Base-by-base conservation (phyloP, 805 yeast species). In the Pichia manshurica region DNA sequence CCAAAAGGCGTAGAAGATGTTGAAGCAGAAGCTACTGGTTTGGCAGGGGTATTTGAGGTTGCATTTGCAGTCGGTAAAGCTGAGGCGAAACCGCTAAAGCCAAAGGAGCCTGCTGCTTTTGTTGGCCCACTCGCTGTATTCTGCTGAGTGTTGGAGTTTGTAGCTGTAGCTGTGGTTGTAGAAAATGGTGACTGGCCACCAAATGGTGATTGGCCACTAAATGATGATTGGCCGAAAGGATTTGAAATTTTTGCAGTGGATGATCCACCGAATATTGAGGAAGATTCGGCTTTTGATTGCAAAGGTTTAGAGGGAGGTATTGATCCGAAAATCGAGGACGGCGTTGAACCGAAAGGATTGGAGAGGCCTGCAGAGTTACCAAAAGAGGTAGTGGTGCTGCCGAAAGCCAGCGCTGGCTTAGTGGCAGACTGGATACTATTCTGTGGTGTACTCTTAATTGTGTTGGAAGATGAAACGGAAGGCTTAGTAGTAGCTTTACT, bases 141-240 rank as follows among this genome's bases (percentile, higher is more conserved):
- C 22, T 19, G 39, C 12, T 34, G 37, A 9, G 6, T 8, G 8
- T 16, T 17, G 7, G 6, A 15, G 8, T 34, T 34, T 17, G 12
- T 16, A 9, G 20, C 20, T n/a, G 12, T 34, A 7, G 37, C 37
- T 34, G n/a, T n/a, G n/a, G n/a, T n/a, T n/a, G n/a, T n/a, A n/a
- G n/a, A n/a, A n/a, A n/a, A n/a, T n/a, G n/a, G n/a, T n/a, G n/a
- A n/a, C n/a, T n/a, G n/a, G n/a, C n/a, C n/a, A n/a, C n/a, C n/a
- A 8, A 17, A 34, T 34, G 39, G 22, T 36, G 46, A 43, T 13
- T 16, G 33, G 31, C 46, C 56, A n/a, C n/a, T 34, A 8, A 17
- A 34, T 34, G 39, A 20, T 36, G 46, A 43, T 13, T 16, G 33
- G 31, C 46, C 56, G 41, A 48, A 45, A 4, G 56, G 44, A 8